Conservation (phyloP, 2,329 filamentous ascomycete genomes). For the Colletotrichum limetticola region DNA sequence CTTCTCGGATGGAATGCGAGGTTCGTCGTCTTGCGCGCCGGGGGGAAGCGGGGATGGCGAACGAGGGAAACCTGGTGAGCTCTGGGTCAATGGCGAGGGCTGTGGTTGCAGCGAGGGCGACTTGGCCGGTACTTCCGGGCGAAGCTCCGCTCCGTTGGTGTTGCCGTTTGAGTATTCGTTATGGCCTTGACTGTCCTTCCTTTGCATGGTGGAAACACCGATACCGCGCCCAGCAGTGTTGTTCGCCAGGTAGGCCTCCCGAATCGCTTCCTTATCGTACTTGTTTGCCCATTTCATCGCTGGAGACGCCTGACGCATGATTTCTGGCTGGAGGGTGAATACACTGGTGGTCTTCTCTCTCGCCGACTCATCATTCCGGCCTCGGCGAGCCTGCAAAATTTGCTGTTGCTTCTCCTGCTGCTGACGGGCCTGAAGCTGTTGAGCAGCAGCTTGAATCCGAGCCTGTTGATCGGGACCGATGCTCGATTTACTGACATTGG, state of each 20-base stretch:
- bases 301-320: constrained; percentile 87
- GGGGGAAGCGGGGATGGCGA: constrained; percentile 20
- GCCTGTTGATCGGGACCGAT: constrained; percentile 93
- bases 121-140: constrained; percentile 56
- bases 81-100: constrained; percentile 41
- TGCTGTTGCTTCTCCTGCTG: constrained; percentile 60
- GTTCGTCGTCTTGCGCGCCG: constrained; percentile 32
- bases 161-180: constrained; percentile 44
- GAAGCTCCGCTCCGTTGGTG: constrained; percentile 44
- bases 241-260: constrained; percentile 86
- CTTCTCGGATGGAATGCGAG: constrained; percentile 48
- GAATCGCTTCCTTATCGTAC: constrained; percentile 90
- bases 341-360: constrained; percentile 87
- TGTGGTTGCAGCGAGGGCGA: constrained; percentile 43
- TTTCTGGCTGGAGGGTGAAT: constrained; percentile 85
- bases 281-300: constrained; percentile 97
- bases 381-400: constrained; percentile 54
- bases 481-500: constrained; percentile 77
- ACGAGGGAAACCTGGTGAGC: constrained; percentile 21
- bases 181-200: constrained; percentile 48
- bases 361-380: constrained; percentile 67
- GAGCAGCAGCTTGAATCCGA: constrained; percentile 90
- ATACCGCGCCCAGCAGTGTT: constrained; percentile 75
- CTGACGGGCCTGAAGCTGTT: constrained; percentile 80
- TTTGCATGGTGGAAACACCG: constrained; percentile 56